phyloP scores from a whole-genome alignment of 768 basidiomycete genomes.

The Pleurotus ostreatus region DNA sequence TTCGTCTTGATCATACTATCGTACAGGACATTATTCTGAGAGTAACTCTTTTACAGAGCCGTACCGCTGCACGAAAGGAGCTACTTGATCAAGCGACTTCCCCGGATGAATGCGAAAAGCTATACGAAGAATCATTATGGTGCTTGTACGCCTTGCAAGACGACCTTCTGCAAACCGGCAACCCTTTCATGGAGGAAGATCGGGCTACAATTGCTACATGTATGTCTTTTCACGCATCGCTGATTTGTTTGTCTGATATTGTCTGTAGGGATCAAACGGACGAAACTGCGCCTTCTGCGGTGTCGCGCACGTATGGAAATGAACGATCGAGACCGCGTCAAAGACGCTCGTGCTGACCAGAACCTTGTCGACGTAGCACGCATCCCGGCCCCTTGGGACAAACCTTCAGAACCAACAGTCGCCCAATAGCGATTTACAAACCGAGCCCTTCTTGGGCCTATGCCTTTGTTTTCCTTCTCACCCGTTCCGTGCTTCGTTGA shows the following conservation, averaged over 20 bases:
- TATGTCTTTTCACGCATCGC: slow-evolving; percentile 27
- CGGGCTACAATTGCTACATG: slow-evolving; percentile 74
- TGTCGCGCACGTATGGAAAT: slow-evolving; percentile 76
- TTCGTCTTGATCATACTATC: slow-evolving; percentile 33
- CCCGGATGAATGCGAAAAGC: slow-evolving; percentile 83
- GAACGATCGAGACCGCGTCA: slow-evolving; percentile 67
- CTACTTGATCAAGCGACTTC: slow-evolving; percentile 72
- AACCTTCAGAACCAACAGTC: slow-evolving; percentile 24
- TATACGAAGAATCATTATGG: slow-evolving; percentile 95
- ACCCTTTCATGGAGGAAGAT: slow-evolving; percentile 84
- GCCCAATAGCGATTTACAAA: neutral
- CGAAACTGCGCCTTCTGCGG: slow-evolving; percentile 76
- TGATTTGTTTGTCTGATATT: neutral
- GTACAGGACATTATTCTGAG: neutral
- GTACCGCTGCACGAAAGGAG: slow-evolving; percentile 89
- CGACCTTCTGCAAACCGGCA: slow-evolving; percentile 75
- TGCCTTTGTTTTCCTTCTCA: slow-evolving; percentile 6
- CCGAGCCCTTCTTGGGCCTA: neutral
- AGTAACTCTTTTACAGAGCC: slow-evolving; percentile 55
- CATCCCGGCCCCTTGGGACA: slow-evolving; percentile 71
- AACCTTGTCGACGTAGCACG: slow-evolving; percentile 74
- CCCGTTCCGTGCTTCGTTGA: no score
- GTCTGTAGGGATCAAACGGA: slow-evolving; percentile 73
- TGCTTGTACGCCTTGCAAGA: slow-evolving; percentile 91
- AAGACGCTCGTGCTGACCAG: slow-evolving; percentile 74